phyloP scores from a whole-genome alignment of 306 rosid genomes.

The Begonia loranthoides region DNA sequence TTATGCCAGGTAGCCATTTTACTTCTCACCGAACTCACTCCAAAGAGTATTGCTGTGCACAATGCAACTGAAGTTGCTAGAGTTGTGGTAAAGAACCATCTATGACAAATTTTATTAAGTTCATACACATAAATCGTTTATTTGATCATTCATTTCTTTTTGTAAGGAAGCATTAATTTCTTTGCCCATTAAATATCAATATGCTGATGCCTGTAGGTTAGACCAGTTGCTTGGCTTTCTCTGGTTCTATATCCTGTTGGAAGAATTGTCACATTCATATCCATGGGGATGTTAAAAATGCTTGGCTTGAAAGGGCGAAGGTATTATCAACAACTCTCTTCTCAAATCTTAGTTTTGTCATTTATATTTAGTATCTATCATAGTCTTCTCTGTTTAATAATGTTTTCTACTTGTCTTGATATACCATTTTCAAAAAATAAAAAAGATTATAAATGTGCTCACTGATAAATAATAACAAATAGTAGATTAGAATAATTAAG shows the following conservation, averaged over 20 bases:
- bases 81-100: constrained; percentile 58
- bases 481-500: too few species aligned
- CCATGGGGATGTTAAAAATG: constrained; percentile 94
- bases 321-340: constrained; percentile 12
- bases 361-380: too few species aligned
- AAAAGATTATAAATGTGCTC: too few species aligned
- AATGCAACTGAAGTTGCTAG: constrained; percentile 95
- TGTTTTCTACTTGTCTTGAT: too few species aligned
- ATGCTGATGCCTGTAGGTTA: constrained; percentile 54
- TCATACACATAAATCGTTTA: too few species aligned
- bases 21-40: constrained; percentile 99
- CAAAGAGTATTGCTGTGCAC: constrained; percentile 94
- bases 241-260: constrained; percentile 84
- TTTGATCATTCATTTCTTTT: too few species aligned
- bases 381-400: too few species aligned
- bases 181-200: not conserved
- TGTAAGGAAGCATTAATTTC: too few species aligned
- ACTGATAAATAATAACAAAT: too few species aligned
- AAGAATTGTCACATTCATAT: constrained; percentile 78
- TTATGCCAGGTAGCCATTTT: constrained; percentile 77
- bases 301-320: constrained; percentile 97
- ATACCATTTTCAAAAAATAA: too few species aligned
- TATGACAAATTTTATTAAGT: too few species aligned
- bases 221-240: constrained; percentile 99
- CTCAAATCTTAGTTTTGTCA: too few species aligned